Percentiles rank a stretch among this genome's conserved stretches.
Conservation (phyloP, 2,329 filamentous ascomycete genomes). For the Sclerotinia sclerotiorum region DNA sequence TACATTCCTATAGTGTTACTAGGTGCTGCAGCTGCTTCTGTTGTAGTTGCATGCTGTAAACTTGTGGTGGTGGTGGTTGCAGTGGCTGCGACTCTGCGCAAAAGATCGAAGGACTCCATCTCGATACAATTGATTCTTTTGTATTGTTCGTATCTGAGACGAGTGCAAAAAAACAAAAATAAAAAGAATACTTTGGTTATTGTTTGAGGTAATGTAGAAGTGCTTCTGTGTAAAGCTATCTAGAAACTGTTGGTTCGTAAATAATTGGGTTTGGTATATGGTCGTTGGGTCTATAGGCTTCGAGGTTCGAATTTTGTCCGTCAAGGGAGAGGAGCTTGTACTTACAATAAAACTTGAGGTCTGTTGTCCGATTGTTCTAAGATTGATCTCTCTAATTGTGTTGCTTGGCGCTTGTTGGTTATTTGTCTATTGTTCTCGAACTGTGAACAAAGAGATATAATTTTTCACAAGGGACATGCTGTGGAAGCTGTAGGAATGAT, state of each 20-base stretch:
- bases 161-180: not conserved
- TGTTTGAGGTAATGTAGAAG: not conserved
- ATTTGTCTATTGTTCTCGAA: conserved; percentile 14
- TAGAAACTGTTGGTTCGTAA: conserved; percentile 16
- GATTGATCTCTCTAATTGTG: not conserved
- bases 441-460: conserved; percentile 8
- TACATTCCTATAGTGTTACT: conserved; percentile 56
- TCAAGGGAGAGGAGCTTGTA: not conserved
- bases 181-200: too few relatives aligned
- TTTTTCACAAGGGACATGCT: conserved; percentile 13
- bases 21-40: conserved; percentile 30
- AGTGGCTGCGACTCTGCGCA: conserved; percentile 15
- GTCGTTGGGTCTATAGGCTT: conserved; percentile 22
- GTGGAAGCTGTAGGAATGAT: not conserved
- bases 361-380: conserved; percentile 3
- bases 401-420: not conserved
- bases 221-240: not conserved
- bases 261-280: conserved; percentile 2
- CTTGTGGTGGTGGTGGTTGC: conserved; percentile 22
- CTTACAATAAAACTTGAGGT: conserved; percentile 13
- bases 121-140: not conserved
- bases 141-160: conserved; percentile 4
- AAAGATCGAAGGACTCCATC: conserved; percentile 16
- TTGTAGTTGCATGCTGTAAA: conserved; percentile 24
- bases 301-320: not conserved